phyloP scores from a whole-genome alignment of 1,139 yeast genomes.

The Yamadazyma kanchanaburiensis region DNA sequence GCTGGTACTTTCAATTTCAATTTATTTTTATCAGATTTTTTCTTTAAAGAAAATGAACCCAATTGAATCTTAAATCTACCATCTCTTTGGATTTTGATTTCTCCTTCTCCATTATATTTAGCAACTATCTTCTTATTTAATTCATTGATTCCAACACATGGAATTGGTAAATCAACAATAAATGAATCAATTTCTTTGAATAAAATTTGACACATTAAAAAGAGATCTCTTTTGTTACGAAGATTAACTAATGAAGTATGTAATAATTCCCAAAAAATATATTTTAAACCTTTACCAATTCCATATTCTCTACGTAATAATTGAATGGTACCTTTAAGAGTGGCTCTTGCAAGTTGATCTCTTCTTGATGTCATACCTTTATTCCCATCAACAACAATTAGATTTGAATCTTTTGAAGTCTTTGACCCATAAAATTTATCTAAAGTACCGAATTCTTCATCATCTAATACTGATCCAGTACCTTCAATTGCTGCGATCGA shows the following conservation, averaged over 20 bases:
- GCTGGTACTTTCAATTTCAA: conserved; percentile 17
- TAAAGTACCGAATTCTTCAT: conserved; percentile 50
- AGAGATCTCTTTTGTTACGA: conserved; percentile 58
- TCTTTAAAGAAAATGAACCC: conserved; percentile 16
- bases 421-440: conserved; percentile 19
- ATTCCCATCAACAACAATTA: conserved; percentile 49
- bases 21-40: conserved; percentile 11
- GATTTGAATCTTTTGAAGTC: conserved; percentile 20
- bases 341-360: conserved; percentile 39
- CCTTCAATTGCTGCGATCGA: conserved; percentile 73
- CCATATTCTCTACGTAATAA: conserved; percentile 64
- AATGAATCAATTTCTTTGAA: conserved; percentile 63
- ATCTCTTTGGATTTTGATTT: conserved; percentile 40
- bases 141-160: conserved; percentile 50
- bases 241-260: conserved; percentile 60
- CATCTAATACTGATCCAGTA: conserved; percentile 50
- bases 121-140: conserved; percentile 59
- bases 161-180: conserved; percentile 60
- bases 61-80: conserved; percentile 46
- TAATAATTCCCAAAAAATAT: conserved; percentile 66
- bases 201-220: conserved; percentile 63
- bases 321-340: conserved; percentile 63
- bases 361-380: conserved; percentile 45
- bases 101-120: conserved; percentile 45
- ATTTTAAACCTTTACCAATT: conserved; percentile 58